These are phyloP conservation scores for Hysterangium stoloniferum DNA, from an alignment of 768 basidiomycete genomes.

Conservation along the genomic window DNA sequence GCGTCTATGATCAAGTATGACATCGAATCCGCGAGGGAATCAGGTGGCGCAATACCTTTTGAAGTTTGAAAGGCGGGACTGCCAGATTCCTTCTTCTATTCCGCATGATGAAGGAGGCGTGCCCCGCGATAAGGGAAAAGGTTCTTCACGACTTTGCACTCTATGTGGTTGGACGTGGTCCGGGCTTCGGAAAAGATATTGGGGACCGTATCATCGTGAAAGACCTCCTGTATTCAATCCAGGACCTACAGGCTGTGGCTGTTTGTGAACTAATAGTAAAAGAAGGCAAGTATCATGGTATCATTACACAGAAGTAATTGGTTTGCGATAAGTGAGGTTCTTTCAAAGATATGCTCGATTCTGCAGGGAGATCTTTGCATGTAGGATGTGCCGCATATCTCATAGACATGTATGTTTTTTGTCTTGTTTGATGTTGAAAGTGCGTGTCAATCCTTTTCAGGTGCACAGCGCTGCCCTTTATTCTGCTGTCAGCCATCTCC, in stretches of 20 bases:
- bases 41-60: too few relatives aligned
- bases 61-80: too few relatives aligned
- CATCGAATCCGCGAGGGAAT: too few relatives aligned
- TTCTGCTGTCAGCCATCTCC: background rate
- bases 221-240: background rate
- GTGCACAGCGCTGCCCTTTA: constrained; percentile 3
- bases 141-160: background rate
- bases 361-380: background rate
- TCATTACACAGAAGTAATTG: background rate
- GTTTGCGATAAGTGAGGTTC: too few relatives aligned
- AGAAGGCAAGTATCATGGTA: background rate
- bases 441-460: background rate
- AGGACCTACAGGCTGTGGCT: background rate
- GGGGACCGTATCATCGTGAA: background rate
- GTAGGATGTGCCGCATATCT: background rate
- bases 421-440: background rate
- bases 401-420: background rate
- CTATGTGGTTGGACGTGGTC: constrained; percentile 1
- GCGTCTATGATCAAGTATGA: too few relatives aligned
- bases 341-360: background rate
- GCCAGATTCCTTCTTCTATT: too few relatives aligned
- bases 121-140: background rate
- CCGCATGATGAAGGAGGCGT: too few relatives aligned
- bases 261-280: background rate
- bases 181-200: background rate